phyloP scores from a whole-genome alignment of 148 eudicot genomes.

The Arctostaphylos glauca region DNA sequence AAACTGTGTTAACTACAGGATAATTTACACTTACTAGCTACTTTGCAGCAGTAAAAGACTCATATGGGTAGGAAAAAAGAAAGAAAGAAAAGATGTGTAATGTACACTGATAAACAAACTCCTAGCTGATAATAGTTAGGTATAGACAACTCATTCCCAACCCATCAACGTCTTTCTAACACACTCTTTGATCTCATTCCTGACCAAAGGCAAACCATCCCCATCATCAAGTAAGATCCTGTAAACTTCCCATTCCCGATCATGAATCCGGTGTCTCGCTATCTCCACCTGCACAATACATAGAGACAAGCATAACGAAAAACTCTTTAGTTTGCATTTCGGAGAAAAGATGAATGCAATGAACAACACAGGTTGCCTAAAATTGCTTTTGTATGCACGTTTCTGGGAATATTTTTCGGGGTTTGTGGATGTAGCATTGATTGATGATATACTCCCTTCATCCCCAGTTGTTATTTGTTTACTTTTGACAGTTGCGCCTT shows the following conservation, averaged over 20 bases:
- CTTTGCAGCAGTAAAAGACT: neutral
- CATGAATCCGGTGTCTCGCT: constrained; percentile 48
- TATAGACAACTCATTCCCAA: constrained; percentile 29
- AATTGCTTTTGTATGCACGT: too few relatives aligned
- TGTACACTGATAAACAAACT: constrained; percentile 14
- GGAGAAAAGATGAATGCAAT: neutral
- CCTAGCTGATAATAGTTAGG: neutral
- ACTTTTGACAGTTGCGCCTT: too few relatives aligned
- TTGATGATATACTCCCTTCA: too few relatives aligned
- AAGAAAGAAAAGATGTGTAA: neutral
- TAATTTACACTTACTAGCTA: constrained; percentile 9
- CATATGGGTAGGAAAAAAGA: neutral
- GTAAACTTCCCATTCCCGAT: constrained; percentile 64
- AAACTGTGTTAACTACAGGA: neutral
- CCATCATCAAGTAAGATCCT: constrained; percentile 50
- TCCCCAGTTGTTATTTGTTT: too few relatives aligned
- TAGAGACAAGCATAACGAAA: neutral
- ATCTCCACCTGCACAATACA: constrained; percentile 46
- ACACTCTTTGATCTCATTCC: constrained; percentile 42
- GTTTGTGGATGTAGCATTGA: too few relatives aligned
- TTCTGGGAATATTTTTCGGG: too few relatives aligned
- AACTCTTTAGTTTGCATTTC: neutral
- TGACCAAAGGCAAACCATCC: constrained; percentile 36
- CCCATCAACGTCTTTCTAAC: constrained; percentile 56
- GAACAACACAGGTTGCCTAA: neutral